Base-by-base conservation (phyloP, 2,329 filamentous ascomycete species). In the Rutstroemia sp. region DNA sequence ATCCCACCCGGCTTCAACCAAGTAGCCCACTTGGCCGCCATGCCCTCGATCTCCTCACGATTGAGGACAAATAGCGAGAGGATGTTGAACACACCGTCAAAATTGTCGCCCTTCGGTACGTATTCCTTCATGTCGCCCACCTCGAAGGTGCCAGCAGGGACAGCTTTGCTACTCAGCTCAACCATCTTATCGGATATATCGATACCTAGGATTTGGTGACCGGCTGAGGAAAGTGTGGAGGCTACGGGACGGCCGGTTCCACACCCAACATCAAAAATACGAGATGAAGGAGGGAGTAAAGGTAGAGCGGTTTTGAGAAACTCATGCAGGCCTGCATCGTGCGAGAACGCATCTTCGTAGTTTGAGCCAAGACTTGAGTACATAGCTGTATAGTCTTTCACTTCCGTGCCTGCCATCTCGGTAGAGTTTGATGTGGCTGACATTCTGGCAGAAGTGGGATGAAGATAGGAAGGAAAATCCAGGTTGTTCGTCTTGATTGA, bases 171-270 rank as follows among this genome's bases (percentile, higher is more conserved):
- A 36, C 45, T 38, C 16, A 58, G 46, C 3, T 46, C 40, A 23
- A 58, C 23, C 56, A 55, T 64, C 61, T 66, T 70, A 6, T 70
- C 68, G 60, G 73, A 71, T 54, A 73, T 67, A 49, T 67, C 68
- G 12, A 60, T 49, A 12, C 57, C 58, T 21, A 39, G 38, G 12
- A 55, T 46, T 2, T 23, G 34, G 44, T 59, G 60, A 34, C 61
- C 64, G 12, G 63, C 63, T 7, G 63, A 48, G 49, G 61, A 59
- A 23, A 65, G 60, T 10, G 66, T 62, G 56, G 61, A 53, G 14
- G 61, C 21, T 2, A 66, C 65, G 30, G 70, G 61, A 17, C 69
- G 66, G 19, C 69, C 69, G 1, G 67, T 66, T 8, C 69, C 69
- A 56, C 67, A 69, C 36, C 69, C 69, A 47, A 68, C 64, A 48